phyloP scores from a whole-genome alignment of 2,329 filamentous ascomycete genomes.

The Scopulariopsis brevicaulis region DNA sequence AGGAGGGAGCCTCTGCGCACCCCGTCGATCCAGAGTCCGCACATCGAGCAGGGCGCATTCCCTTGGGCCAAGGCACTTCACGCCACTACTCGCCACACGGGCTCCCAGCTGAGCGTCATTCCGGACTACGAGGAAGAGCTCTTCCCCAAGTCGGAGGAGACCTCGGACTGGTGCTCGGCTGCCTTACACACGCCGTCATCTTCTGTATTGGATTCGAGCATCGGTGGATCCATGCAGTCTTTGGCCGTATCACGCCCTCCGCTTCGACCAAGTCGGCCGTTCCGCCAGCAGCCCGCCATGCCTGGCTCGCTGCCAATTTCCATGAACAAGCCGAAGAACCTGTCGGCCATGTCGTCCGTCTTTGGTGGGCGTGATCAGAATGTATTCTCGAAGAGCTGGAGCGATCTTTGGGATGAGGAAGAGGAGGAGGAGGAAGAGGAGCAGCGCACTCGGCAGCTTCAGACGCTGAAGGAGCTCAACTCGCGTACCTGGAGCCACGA shows the following conservation, averaged over 20 bases:
- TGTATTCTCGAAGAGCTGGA: conserved; percentile 94
- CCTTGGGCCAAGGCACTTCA: conserved; percentile 91
- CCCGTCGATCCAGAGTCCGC: conserved; percentile 83
- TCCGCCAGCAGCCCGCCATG: conserved; percentile 25
- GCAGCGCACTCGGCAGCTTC: conserved; percentile 17
- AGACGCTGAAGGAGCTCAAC: conserved; percentile 54
- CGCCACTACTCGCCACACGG: conserved; percentile 55
- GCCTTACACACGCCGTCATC: conserved; percentile 71
- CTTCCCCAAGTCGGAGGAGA: conserved; percentile 67
- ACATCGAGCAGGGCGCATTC: conserved; percentile 72
- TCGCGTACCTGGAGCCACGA: conserved; percentile 71
- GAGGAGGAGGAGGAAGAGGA: conserved; percentile 24
- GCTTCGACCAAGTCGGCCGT: conserved; percentile 23
- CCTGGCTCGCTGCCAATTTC: conserved; percentile 67
- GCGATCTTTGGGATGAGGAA: conserved; percentile 90
- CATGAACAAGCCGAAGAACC: conserved; percentile 62
- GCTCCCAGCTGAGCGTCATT: conserved; percentile 77
- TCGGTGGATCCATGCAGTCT: conserved; percentile 73
- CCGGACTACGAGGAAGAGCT: conserved; percentile 73
- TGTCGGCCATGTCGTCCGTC: conserved; percentile 63
- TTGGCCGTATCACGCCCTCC: conserved; percentile 34
- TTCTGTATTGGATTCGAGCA: conserved; percentile 72
- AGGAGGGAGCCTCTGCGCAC: conserved; percentile 82
- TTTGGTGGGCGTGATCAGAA: conserved; percentile 65
- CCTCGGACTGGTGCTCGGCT: conserved; percentile 67